Percentiles rank a stretch among this genome's conserved stretches.
These are phyloP conservation scores for Falciphora oryzae DNA, from an alignment of 2,329 filamentous ascomycete genomes.

Conservation along the genomic window DNA sequence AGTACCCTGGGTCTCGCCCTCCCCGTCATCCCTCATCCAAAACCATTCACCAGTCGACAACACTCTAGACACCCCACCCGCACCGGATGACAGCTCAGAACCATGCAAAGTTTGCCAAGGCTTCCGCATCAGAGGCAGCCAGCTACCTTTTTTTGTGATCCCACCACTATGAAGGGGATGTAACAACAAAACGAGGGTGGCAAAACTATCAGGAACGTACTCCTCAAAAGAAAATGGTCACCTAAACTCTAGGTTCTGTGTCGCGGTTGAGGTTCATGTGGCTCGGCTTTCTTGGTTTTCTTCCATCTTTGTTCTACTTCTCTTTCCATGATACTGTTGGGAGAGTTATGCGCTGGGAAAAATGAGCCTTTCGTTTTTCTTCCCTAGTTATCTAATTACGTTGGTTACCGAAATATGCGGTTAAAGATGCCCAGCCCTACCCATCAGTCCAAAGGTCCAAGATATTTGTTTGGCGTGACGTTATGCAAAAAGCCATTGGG, in stretches of 20 bases:
- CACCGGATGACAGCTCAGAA: not conserved
- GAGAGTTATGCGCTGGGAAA: not conserved
- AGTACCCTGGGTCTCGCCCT: constrained; percentile 7
- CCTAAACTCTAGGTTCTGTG: not conserved
- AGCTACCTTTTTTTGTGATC: not conserved
- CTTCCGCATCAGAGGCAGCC: not conserved
- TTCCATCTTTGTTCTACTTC: not conserved
- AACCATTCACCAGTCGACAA: not conserved
- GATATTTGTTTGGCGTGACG: not conserved
- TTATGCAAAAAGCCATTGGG: too few species aligned
- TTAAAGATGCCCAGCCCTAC: not conserved
- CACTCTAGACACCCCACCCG: not conserved
- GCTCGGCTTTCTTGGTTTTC: not conserved
- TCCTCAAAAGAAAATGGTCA: not conserved
- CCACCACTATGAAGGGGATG: not conserved
- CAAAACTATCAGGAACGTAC: not conserved
- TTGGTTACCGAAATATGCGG: not conserved
- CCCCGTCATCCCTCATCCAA: not conserved
- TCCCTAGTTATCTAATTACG: not conserved
- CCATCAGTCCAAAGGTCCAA: not conserved
- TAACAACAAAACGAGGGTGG: not conserved
- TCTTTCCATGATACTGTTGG: not conserved
- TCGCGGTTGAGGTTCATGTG: not conserved
- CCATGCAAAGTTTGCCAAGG: not conserved
- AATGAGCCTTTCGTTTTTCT: not conserved